Base-by-base conservation (phyloP, 306 rosid species). In the Sphenostylis stenocarpa region DNA sequence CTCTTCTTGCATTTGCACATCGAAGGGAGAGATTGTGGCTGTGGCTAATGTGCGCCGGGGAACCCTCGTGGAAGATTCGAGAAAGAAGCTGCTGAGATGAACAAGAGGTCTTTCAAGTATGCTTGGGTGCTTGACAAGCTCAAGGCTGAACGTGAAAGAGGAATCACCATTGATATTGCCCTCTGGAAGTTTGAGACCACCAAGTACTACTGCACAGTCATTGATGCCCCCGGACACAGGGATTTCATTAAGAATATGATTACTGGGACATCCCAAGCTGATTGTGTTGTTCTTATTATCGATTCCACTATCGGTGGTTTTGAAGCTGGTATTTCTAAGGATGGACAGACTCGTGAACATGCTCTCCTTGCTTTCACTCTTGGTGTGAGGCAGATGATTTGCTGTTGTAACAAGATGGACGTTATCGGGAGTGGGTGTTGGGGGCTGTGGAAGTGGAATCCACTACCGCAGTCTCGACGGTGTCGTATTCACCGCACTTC, bases 291-390 rank as follows among this genome's bases (percentile, higher is more conserved):
- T 56, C 97, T 93, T 17, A 90, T 93, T 31, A 93, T 93, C 4
- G 97, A 93, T 81, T 93, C 97, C 43, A 93, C 97, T 1, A 90
- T 96, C 45, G 97, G 97, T 68, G 97, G 97, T 80, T 93, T 93
- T 72, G 96, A 91, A 76, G 98, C 96, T 58, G 98, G 98, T 49
- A 93, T 93, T 53, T 93, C 98, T 3, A 93, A 93, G 93, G 98
- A 93, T 55, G 98, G 98, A 3, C 98, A 93, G 86, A 93, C 98
- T 10, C 98, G 98, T 84, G n/a, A n/a, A n/a, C n/a, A n/a, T n/a
- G n/a, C n/a, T n/a, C n/a, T n/a, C n/a, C n/a, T n/a, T n/a, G n/a
- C 98, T 24, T 93, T 93, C 84, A 93, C 98, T 12, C 98, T 93
- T 67, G 98, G 98, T 68, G 98, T 93, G 21, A 93, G 21, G 90